phyloP scores from a whole-genome alignment of 148 eudicot genomes.

The Heliosperma pusillum region DNA sequence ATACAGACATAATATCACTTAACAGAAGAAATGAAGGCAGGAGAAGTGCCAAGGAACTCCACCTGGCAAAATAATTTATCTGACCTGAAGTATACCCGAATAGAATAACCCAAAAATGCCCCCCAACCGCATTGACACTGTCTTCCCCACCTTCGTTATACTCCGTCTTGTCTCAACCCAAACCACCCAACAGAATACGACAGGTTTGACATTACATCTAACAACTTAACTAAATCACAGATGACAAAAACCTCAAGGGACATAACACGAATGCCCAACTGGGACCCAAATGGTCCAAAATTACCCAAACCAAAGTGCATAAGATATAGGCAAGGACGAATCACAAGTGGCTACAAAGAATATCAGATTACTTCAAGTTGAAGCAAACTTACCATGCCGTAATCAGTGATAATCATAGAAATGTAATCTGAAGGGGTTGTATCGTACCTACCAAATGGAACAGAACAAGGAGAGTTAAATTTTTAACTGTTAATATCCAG shows the following conservation, averaged over 20 bases:
- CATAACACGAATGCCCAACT: background rate
- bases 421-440: constrained; percentile 93
- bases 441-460: constrained; percentile 57
- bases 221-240: background rate
- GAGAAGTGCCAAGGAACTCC: background rate
- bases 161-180: background rate
- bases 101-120: background rate
- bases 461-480: constrained; percentile 4
- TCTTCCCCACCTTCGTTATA: background rate
- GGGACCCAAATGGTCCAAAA: background rate
- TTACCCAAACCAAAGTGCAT: background rate
- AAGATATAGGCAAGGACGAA: background rate
- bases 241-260: background rate
- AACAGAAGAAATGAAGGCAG: background rate
- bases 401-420: constrained; percentile 93
- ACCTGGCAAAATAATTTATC: background rate
- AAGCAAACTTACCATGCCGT: constrained; percentile 80
- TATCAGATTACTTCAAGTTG: background rate
- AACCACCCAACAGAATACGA: background rate
- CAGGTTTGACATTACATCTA: background rate
- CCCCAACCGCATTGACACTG: background rate
- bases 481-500: background rate
- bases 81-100: background rate
- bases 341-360: background rate
- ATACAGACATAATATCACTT: background rate